These are phyloP conservation scores for Solanum medicagineum DNA, from an alignment of 257 asterid species.

Conservation along the genomic window DNA sequence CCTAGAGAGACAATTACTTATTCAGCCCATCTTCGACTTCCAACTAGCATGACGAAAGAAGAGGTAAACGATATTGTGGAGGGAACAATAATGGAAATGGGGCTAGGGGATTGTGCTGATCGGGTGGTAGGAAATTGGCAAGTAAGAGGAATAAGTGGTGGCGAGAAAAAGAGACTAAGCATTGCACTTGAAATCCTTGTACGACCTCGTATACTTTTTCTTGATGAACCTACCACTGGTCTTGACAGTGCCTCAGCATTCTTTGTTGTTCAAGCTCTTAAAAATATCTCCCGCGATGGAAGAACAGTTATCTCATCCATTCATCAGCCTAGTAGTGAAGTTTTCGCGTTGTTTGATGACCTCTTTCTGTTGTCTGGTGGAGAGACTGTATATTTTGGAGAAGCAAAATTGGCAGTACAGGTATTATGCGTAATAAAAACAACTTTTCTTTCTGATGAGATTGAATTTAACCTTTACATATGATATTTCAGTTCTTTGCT, in stretches of 20 bases:
- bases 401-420: constrained; percentile 69
- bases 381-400: constrained; percentile 76
- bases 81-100: constrained; percentile 74
- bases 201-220: constrained; percentile 73
- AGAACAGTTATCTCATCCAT: constrained; percentile 87
- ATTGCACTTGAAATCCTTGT: constrained; percentile 82
- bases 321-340: constrained; percentile 97
- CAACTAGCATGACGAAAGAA: constrained; percentile 35
- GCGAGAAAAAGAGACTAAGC: constrained; percentile 83
- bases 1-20: constrained; percentile 69
- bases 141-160: constrained; percentile 80
- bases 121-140: constrained; percentile 80
- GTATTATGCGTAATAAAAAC: constrained; percentile 7
- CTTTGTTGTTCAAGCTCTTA: constrained; percentile 77
- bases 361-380: constrained; percentile 82
- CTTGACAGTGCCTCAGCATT: constrained; percentile 95
- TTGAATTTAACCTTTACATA: not conserved
- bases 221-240: constrained; percentile 95
- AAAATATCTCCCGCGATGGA: constrained; percentile 81
- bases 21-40: constrained; percentile 82
- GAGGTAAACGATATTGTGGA: constrained; percentile 51
- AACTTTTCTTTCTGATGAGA: not conserved
- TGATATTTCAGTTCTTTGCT: constrained; percentile 55
- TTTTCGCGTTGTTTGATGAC: constrained; percentile 81
- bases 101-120: constrained; percentile 84